phyloP scores from a whole-genome alignment of 108 stramenopile genomes.

The Heterococcus sp. region DNA sequence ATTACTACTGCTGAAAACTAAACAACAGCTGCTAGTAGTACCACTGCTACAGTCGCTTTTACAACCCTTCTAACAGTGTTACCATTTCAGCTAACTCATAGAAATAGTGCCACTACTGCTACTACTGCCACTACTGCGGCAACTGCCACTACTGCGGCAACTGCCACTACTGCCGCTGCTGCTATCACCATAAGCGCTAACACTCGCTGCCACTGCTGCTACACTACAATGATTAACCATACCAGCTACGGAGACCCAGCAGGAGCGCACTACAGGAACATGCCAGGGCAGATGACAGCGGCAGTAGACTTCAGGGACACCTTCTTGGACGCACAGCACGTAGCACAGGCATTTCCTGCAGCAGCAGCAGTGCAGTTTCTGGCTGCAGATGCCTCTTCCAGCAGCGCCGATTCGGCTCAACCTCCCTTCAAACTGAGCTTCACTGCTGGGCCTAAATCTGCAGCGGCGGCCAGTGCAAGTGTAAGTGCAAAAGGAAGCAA shows the following conservation, averaged over 20 bases:
- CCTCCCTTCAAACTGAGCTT: background rate
- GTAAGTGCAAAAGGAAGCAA: slow-evolving; percentile 1
- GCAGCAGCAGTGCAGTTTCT: background rate
- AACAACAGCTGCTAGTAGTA: no score
- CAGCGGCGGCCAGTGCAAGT: background rate
- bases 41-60: background rate
- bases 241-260: slow-evolving; percentile 68
- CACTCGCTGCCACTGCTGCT: background rate
- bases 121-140: background rate
- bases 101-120: background rate
- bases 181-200: background rate
- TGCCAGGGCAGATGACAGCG: slow-evolving; percentile 48
- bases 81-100: background rate
- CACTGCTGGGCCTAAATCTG: background rate
- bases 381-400: background rate
- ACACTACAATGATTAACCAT: background rate
- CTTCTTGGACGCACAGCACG: slow-evolving; percentile 71
- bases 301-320: slow-evolving; percentile 84
- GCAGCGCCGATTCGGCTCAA: background rate
- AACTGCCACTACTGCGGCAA: no score
- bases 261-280: slow-evolving; percentile 61
- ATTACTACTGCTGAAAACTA: no score
- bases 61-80: background rate
- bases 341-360: slow-evolving; percentile 64
- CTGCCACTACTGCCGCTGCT: no score